Base-by-base conservation (phyloP, 306 rosid species). In the Oxytropis ochrocephala region DNA sequence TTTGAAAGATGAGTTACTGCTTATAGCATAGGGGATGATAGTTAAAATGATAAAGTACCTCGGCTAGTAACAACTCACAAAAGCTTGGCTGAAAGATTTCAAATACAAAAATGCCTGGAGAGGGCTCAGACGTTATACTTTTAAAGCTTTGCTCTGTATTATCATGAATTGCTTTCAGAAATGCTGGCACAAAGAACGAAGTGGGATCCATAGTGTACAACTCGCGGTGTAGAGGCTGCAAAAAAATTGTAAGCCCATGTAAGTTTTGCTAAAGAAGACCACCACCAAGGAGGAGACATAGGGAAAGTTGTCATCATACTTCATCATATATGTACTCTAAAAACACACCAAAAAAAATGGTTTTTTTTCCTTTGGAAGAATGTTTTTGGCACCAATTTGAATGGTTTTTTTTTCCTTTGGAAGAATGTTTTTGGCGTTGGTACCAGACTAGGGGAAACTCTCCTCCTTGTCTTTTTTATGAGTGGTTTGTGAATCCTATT, bases 81-180 rank as follows among this genome's bases (percentile, higher is more conserved):
- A 94, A 88, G 58, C 11, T 60, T 9, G 91, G 88, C 59, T 85
- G 95, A 69, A 94, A 83, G 90, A 94, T 94, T 80, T 88, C 95
- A 83, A 94, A 94, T 38, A 80, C 65, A 73, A 78, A 89, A 77
- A 91, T 75, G 66, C 94, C 96, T 3, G 89, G 87, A 58, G 84
- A 78, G 58, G 94, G 91, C 80, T 91, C 99, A 7, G 83, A 65
- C 75, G 87, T 61, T 55, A 91, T 79, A 67, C 78, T 88, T 81
- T 88, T 87, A 67, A 84, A 84, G 83, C 97, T 83, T 78, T 81
- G 87, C 84, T 88, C 99, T 10, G 95, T 78, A 64, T 89, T 86
- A 35, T 91, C 92, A 60, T 47, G 78, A 61, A 94, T 67, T 75
- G 96, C 97, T 78, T 79, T 83, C 74, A 91, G 86, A 85, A 94